Evolutionary conservation across 2,329 filamentous ascomycete genomes (phyloP).

Genomic region (Sclerotinia sclerotiorum): DNA sequence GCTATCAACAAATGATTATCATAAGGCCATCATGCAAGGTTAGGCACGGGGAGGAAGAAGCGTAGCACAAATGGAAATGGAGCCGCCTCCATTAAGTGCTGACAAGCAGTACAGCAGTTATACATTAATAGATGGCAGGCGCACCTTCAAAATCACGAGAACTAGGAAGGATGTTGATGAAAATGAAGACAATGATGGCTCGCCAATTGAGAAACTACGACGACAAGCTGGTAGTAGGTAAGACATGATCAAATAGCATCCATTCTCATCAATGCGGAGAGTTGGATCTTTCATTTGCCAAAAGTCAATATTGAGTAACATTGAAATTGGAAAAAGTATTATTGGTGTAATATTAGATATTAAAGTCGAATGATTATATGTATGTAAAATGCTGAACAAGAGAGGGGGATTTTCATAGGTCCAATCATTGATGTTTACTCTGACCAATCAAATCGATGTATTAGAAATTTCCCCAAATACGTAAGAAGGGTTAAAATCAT

Average conservation of each 20-base stretch:
- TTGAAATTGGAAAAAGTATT: not conserved
- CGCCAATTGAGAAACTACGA: not conserved
- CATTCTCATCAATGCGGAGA: not conserved
- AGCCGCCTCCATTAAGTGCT: not conserved
- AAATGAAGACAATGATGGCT: constrained; percentile 11
- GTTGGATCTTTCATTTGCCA: not conserved
- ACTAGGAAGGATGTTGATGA: constrained; percentile 5
- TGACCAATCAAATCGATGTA: not conserved
- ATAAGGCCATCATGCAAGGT: not conserved
- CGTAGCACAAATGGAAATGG: constrained; percentile 12
- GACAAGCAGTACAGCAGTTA: constrained; percentile 6
- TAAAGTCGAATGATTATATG: not conserved
- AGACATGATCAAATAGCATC: not conserved
- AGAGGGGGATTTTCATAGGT: not conserved
- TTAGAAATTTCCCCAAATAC: constrained; percentile 6
- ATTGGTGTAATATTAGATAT: not conserved
- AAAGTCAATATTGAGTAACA: not conserved
- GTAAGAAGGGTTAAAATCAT: no score
- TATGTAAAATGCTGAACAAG: not conserved
- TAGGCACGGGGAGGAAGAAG: not conserved
- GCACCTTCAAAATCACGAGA: no score
- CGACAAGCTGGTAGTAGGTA: not conserved
- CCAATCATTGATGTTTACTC: not conserved
- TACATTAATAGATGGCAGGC: not conserved
- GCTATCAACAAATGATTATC: not conserved